A percentile compares a stretch with the other conserved stretches of the same genome.
Evolutionary conservation across 2,329 filamentous ascomycete species (phyloP).

Genomic region (Monilinia aucupariae): DNA sequence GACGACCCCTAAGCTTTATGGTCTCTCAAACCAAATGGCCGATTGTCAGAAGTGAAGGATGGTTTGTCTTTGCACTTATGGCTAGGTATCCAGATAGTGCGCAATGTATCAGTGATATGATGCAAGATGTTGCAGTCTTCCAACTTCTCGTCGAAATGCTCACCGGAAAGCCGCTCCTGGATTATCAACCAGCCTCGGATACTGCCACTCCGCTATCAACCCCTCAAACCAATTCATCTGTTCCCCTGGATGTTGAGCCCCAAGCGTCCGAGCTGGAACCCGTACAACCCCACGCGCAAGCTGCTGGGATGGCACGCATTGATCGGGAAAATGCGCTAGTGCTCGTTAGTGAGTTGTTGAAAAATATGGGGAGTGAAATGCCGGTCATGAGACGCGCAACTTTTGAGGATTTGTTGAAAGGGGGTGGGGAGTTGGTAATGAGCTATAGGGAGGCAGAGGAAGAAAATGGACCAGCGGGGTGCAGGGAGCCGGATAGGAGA

Average conservation of each 20-base stretch:
- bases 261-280: slow-evolving; percentile 16
- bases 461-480: neutral
- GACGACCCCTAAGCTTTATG: slow-evolving; percentile 44
- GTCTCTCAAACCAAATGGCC: slow-evolving; percentile 55
- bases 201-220: neutral
- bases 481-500: neutral
- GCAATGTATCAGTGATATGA: slow-evolving; percentile 40
- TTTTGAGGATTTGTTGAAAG: slow-evolving; percentile 46
- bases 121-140: slow-evolving; percentile 42
- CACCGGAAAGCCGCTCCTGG: slow-evolving; percentile 40
- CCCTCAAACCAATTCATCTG: slow-evolving; percentile 2
- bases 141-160: slow-evolving; percentile 44
- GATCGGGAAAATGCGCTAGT: slow-evolving; percentile 59
- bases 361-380: slow-evolving; percentile 40
- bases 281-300: slow-evolving; percentile 27
- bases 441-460: slow-evolving; percentile 23
- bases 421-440: slow-evolving; percentile 40
- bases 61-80: slow-evolving; percentile 59
- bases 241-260: neutral
- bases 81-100: slow-evolving; percentile 48
- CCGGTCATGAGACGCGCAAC: slow-evolving; percentile 37
- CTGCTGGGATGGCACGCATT: slow-evolving; percentile 43
- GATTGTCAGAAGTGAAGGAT: slow-evolving; percentile 53
- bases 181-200: slow-evolving; percentile 17
- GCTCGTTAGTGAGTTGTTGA: slow-evolving; percentile 50